Evolutionary conservation across 2,329 filamentous ascomycete genomes (phyloP).

Genomic region (Chalaropsis ovoidea): DNA sequence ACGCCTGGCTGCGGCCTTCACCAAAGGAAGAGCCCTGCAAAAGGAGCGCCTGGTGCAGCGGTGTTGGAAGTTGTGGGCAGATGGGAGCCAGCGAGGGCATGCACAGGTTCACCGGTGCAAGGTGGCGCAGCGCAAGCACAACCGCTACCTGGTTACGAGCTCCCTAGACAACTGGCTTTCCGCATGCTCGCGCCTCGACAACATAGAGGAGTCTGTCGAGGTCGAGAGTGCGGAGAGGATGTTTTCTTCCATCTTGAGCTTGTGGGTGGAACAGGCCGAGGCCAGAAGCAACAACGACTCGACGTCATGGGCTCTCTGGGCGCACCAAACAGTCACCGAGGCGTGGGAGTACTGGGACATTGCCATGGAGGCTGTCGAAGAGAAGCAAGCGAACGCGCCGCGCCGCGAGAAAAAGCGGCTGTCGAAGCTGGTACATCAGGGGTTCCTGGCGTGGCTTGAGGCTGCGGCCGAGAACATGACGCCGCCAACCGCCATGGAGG

Average conservation of each 20-base stretch:
- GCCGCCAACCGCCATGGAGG: not conserved
- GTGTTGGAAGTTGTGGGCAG: constrained; percentile 26
- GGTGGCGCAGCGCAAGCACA: constrained; percentile 15
- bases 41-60: constrained; percentile 24
- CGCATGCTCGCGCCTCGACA: not conserved
- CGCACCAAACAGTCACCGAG: constrained; percentile 20
- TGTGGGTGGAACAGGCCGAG: constrained; percentile 21
- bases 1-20: constrained; percentile 25
- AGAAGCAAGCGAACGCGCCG: constrained; percentile 25
- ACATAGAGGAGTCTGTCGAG: constrained; percentile 19
- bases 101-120: constrained; percentile 15
- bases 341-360: constrained; percentile 26
- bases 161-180: constrained; percentile 15
- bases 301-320: constrained; percentile 19
- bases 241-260: constrained; percentile 12
- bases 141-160: constrained; percentile 11
- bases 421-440: constrained; percentile 14
- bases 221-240: constrained; percentile 3
- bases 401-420: constrained; percentile 24
- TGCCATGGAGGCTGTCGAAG: constrained; percentile 24
- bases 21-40: constrained; percentile 20
- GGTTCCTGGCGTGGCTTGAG: constrained; percentile 23
- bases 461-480: constrained; percentile 6
- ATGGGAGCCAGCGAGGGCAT: not conserved
- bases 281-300: constrained; percentile 3